Base-by-base conservation (phyloP, 2,329 filamentous ascomycete species). In the Acrocalymma vagum region DNA sequence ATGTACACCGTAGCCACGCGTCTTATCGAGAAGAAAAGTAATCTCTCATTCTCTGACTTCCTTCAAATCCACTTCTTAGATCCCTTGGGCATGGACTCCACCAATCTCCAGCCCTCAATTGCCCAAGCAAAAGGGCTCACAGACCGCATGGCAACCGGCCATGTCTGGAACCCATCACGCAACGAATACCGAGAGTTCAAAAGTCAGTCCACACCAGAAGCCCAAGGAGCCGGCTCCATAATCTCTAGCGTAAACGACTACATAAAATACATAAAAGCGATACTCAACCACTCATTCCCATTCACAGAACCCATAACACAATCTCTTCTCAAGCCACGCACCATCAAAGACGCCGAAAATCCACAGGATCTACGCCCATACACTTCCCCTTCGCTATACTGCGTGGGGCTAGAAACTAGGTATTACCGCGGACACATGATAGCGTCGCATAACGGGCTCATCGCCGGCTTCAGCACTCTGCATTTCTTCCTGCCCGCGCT, bases 1-100 rank as follows among this genome's bases (percentile, higher is more conserved):
- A 77, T 81, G 73, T 83, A 70, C 55, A 70, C 73, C 23, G 72
- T 72, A 1, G 72, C 75, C 0, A 63, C 72, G n/a, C 71, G 80
- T 52, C 64, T 70, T 3, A 54, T 79, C 6, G 71, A 81, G 57
- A 71, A 62, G 2, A 55, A 77, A 1, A 74, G 73, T 3, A 63
- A 63, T 0, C 42, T 47, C 9, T 38, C 55, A 13, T 64, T 72
- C 15, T 53, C 53, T 5, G 52, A 64, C 2, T 60, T 72, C 14
- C 49, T 77, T 4, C 42, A 42, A 1, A 42, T 58, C 6, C 59
- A 55, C 14, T 58, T 78, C 17, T 76, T 70, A 57, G 41, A 65
- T 1, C 73, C 72, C 5, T 59, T 78, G 2, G 55, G 55, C 1
- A 77, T 78, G 74, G 48, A 16, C n/a, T 41, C 38, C 20, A 60